Base-by-base conservation (phyloP, 768 basidiomycete genomes). In the Stropharia rugosoannulata region DNA sequence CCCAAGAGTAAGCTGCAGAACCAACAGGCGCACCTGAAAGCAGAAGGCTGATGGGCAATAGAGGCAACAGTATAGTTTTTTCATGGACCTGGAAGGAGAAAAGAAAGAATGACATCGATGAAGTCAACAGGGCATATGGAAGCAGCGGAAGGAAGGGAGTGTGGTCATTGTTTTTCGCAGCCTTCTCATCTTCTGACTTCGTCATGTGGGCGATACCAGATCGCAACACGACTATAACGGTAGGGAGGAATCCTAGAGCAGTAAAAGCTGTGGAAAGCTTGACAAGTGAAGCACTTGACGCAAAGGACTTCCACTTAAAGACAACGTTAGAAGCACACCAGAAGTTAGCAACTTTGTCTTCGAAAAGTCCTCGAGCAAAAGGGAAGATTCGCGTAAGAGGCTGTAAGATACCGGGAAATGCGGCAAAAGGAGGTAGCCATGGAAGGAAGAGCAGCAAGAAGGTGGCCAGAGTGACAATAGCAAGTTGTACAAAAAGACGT, bases 41-140 rank as follows among this genome's bases (percentile, higher is more conserved):
- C 13, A 95, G 76, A 15, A 98, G 76, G 0, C 87, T 91, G 27
- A 95, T 75, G 0, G 95, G 95, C 59, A 98, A 69, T 18, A 98
- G 76, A 3, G 95, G 93, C 1, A 98, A 66, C 15, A 97, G 67
- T 39, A 98, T 90, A 3, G 89, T 87, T 76, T 97, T 98, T 70
- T 98, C 95, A 69, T 97, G 95, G 38, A 95, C 95, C 65, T 97
- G 95, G 71, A 96, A 96, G 5, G 94, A 95, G 75, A 96, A 95
- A 32, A 98, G 76, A 75, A 96, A 98, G 80, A 98, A 97, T 8
- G 94, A 89, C 77, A 98, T 81, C 0, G 91, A 89, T 1, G 84
- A 86, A 6, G 84, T 86, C 57, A 94, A 80, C 25, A 97, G 77
- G 2, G 90, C 86, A 60, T 91, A 89, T 0, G 89, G 90, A 3